Percentiles rank a stretch among this genome's conserved stretches.
phyloP scores from a whole-genome alignment of 352 stramenopile species.

The Pythium guiyangense region DNA sequence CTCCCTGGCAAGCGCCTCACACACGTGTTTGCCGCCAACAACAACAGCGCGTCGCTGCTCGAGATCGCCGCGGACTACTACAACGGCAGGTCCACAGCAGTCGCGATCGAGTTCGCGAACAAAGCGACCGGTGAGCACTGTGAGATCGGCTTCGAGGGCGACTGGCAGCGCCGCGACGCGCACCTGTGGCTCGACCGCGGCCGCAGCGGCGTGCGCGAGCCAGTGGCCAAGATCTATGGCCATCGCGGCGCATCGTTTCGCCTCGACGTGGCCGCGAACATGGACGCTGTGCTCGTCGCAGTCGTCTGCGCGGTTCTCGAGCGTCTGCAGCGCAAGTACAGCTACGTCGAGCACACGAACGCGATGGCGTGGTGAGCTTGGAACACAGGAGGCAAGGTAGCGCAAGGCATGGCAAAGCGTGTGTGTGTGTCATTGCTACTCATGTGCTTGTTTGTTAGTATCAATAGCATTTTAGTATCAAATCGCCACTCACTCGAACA shows the following conservation, averaged over 20 bases:
- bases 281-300: constrained; percentile 24
- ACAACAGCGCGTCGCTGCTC: neutral
- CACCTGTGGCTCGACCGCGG: too few relatives aligned
- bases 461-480: too few relatives aligned
- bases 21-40: neutral
- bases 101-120: constrained; percentile 3
- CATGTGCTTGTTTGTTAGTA: neutral
- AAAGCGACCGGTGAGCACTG: neutral
- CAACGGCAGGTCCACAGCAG: neutral
- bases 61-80: neutral
- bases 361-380: constrained; percentile 1
- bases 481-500: too few relatives aligned
- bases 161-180: too few relatives aligned
- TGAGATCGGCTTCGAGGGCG: too few relatives aligned
- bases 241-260: too few relatives aligned
- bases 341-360: neutral
- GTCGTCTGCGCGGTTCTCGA: constrained; percentile 20
- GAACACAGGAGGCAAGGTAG: too few relatives aligned
- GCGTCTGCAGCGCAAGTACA: neutral
- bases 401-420: neutral
- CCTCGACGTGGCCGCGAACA: constrained; percentile 22
- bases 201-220: too few relatives aligned
- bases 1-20: neutral
- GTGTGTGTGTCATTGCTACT: too few relatives aligned
- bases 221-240: too few relatives aligned